Evolutionary conservation across 495 filamentous ascomycete species (phyloP).

Genomic region (Penicillium lividum): DNA sequence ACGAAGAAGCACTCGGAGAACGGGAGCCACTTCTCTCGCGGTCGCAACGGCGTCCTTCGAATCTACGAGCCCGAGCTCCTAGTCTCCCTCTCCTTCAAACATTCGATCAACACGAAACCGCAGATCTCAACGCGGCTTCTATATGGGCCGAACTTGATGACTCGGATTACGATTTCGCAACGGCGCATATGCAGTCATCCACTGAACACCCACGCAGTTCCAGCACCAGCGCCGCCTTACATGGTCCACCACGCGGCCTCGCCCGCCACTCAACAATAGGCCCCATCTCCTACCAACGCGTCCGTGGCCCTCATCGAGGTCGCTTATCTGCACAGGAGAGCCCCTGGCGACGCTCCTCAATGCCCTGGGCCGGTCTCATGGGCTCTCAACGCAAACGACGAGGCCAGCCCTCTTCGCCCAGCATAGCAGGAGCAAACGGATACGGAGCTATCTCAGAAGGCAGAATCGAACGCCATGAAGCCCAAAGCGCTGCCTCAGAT

Average conservation of each 20-base stretch:
- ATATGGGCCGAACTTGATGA: slow-evolving; percentile 56
- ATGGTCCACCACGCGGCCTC: slow-evolving; percentile 23
- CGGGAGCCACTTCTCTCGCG: slow-evolving; percentile 40
- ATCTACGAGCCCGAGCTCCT: slow-evolving; percentile 35
- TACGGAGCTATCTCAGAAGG: slow-evolving; percentile 36
- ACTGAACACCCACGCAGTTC: slow-evolving; percentile 31
- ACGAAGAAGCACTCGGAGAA: slow-evolving; percentile 41
- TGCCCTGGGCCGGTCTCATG: slow-evolving; percentile 25
- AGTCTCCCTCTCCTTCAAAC: slow-evolving; percentile 39
- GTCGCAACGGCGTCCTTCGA: slow-evolving; percentile 22
- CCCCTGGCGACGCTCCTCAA: slow-evolving; percentile 30
- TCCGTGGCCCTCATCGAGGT: slow-evolving; percentile 27
- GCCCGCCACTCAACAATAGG: slow-evolving; percentile 30
- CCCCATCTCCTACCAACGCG: slow-evolving; percentile 25
- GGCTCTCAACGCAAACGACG: slow-evolving; percentile 28
- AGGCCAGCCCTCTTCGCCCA: slow-evolving; percentile 5
- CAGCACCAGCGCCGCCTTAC: slow-evolving; percentile 25
- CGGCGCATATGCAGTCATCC: slow-evolving; percentile 18
- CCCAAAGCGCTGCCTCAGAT: not conserved
- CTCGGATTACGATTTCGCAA: slow-evolving; percentile 35
- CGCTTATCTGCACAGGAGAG: slow-evolving; percentile 12
- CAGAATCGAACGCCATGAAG: slow-evolving; percentile 7
- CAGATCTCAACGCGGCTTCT: slow-evolving; percentile 45
- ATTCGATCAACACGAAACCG: slow-evolving; percentile 28
- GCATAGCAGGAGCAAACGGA: slow-evolving; percentile 9